These are phyloP conservation scores for Articulospora tetracladia DNA, from an alignment of 495 filamentous ascomycete genomes.

Conservation along the genomic window DNA sequence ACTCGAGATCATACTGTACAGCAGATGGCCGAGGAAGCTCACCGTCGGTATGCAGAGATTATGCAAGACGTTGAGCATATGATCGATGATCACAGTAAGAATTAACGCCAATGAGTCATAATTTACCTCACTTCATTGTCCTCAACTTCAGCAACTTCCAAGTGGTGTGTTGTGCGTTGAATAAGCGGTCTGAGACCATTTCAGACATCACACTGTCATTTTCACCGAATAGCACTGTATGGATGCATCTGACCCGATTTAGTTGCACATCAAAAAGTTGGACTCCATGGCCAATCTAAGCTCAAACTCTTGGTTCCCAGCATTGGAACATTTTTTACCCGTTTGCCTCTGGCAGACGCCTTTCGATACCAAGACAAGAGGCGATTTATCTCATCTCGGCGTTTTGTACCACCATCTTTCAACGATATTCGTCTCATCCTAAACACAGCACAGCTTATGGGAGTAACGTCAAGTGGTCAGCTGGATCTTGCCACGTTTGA, in stretches of 20 bases:
- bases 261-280: conserved; percentile 68
- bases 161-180: too few relatives aligned
- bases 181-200: too few relatives aligned
- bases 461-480: conserved; percentile 63
- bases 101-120: neutral
- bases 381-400: conserved; percentile 82
- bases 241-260: conserved; percentile 22
- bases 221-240: too few relatives aligned
- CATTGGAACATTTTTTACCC: conserved; percentile 89
- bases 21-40: conserved; percentile 60
- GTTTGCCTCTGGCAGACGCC: conserved; percentile 76
- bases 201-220: too few relatives aligned
- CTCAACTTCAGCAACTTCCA: too few relatives aligned
- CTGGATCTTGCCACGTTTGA: conserved; percentile 91
- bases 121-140: too few relatives aligned
- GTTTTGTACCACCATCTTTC: conserved; percentile 95
- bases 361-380: conserved; percentile 85
- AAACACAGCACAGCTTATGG: conserved; percentile 92
- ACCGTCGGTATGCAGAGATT: conserved; percentile 89
- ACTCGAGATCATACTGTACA: conserved; percentile 54
- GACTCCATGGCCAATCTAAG: conserved; percentile 70
- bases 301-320: conserved; percentile 87
- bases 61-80: conserved; percentile 89
- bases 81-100: conserved; percentile 85
- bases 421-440: conserved; percentile 92